Evolutionary conservation across 2,329 filamentous ascomycete genomes (phyloP).

Genomic region (Akanthomyces muscarius): DNA sequence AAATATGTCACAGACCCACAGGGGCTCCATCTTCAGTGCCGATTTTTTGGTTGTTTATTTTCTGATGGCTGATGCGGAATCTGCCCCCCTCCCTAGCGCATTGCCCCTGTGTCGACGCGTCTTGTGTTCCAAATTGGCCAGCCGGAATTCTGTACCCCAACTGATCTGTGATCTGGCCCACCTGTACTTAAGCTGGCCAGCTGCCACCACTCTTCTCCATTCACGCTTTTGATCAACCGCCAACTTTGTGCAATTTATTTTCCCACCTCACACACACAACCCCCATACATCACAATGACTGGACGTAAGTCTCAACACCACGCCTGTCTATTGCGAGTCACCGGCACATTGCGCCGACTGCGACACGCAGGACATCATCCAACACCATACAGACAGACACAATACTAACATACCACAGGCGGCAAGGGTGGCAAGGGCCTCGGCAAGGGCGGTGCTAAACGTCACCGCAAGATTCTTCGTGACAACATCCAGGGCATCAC

Average conservation of each 20-base stretch:
- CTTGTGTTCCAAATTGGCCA: conserved; percentile 3
- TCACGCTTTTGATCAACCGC: conserved; percentile 18
- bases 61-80: conserved; percentile 8
- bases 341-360: too few species aligned
- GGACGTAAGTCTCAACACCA: conserved; percentile 28
- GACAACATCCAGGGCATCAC: conserved; percentile 99
- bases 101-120: conserved; percentile 4
- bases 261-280: conserved; percentile 15
- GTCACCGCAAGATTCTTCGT: conserved; percentile 97
- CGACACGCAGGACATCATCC: neutral
- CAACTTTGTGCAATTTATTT: conserved; percentile 14
- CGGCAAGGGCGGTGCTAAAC: conserved; percentile 97
- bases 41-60: conserved; percentile 18
- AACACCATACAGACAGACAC: neutral
- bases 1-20: conserved; percentile 13
- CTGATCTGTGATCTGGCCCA: conserved; percentile 37
- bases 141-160: conserved; percentile 19
- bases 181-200: conserved; percentile 36
- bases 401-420: conserved; percentile 47
- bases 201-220: conserved; percentile 27
- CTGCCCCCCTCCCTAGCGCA: neutral
- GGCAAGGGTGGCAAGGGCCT: conserved; percentile 97
- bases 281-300: conserved; percentile 24
- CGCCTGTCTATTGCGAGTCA: neutral
- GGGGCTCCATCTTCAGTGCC: conserved; percentile 3